Percentiles rank a stretch among this genome's conserved stretches.
phyloP scores from a whole-genome alignment of 768 basidiomycete genomes.

The Trametes coccinea region DNA sequence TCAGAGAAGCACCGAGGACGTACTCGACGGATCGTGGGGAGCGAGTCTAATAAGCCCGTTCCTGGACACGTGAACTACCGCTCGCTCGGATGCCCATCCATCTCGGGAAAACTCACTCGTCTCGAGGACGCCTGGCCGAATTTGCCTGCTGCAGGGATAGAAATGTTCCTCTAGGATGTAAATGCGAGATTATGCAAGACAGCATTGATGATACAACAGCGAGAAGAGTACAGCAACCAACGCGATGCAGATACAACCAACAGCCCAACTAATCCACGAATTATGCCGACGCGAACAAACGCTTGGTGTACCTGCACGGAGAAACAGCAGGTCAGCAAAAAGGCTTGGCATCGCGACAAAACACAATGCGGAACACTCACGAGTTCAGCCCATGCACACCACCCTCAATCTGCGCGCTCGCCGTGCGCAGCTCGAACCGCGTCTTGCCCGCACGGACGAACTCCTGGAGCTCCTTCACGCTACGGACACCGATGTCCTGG shows the following conservation, averaged over 20 bases:
- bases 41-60: slow-evolving; percentile 4
- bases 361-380: slow-evolving; percentile 49
- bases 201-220: slow-evolving; percentile 10
- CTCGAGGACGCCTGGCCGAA: no score
- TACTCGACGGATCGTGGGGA: neutral
- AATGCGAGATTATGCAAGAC: slow-evolving; percentile 7
- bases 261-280: slow-evolving; percentile 13
- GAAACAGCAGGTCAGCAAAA: slow-evolving; percentile 1
- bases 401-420: slow-evolving; percentile 94
- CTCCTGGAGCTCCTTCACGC: slow-evolving; percentile 63
- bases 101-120: slow-evolving; percentile 6
- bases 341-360: neutral
- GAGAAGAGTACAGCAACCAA: slow-evolving; percentile 8
- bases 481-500: slow-evolving; percentile 87
- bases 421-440: slow-evolving; percentile 90
- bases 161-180: neutral
- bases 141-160: neutral
- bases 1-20: slow-evolving; percentile 9
- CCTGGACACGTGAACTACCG: slow-evolving; percentile 8
- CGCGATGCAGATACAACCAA: neutral
- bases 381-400: slow-evolving; percentile 95
- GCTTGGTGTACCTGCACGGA: slow-evolving; percentile 53
- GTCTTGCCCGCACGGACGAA: slow-evolving; percentile 67
- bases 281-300: slow-evolving; percentile 45
- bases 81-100: neutral